Evolutionary conservation across 129 eudicot species (phyloP).

Genomic region (Tagetes erecta): DNA sequence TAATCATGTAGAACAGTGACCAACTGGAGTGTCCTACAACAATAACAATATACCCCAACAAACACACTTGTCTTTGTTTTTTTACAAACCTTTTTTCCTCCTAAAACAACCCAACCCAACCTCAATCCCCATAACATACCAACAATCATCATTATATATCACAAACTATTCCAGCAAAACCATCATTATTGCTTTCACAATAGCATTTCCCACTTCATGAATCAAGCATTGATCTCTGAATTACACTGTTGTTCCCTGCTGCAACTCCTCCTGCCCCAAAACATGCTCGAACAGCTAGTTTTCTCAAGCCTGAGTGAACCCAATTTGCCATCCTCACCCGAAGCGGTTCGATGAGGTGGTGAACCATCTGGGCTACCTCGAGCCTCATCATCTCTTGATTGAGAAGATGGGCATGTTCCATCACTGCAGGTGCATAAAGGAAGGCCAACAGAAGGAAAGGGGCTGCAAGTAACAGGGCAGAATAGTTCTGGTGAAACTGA

Average conservation of each 20-base stretch:
- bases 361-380: slow-evolving; percentile 54
- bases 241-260: slow-evolving; percentile 94
- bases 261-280: slow-evolving; percentile 92
- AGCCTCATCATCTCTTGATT: slow-evolving; percentile 49
- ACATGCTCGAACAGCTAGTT: slow-evolving; percentile 76
- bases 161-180: slow-evolving; percentile 39
- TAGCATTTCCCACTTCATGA: slow-evolving; percentile 18
- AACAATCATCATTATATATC: slow-evolving; percentile 19
- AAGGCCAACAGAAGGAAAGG: slow-evolving; percentile 68
- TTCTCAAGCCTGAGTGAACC: slow-evolving; percentile 53
- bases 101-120: slow-evolving; percentile 6
- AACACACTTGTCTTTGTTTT: slow-evolving; percentile 3
- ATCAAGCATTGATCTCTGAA: slow-evolving; percentile 81
- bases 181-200: slow-evolving; percentile 38
- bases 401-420: slow-evolving; percentile 70
- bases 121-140: slow-evolving; percentile 11
- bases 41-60: slow-evolving; percentile 35
- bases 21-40: slow-evolving; percentile 25
- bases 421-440: slow-evolving; percentile 84
- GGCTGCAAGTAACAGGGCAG: slow-evolving; percentile 92
- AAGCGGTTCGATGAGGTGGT: slow-evolving; percentile 45
- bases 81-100: slow-evolving; percentile 29
- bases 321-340: slow-evolving; percentile 53
- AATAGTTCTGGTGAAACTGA: slow-evolving; percentile 78
- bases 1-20: slow-evolving; percentile 24